These are phyloP conservation scores for Candida montana DNA, from an alignment of 805 yeast species.

Conservation along the genomic window DNA sequence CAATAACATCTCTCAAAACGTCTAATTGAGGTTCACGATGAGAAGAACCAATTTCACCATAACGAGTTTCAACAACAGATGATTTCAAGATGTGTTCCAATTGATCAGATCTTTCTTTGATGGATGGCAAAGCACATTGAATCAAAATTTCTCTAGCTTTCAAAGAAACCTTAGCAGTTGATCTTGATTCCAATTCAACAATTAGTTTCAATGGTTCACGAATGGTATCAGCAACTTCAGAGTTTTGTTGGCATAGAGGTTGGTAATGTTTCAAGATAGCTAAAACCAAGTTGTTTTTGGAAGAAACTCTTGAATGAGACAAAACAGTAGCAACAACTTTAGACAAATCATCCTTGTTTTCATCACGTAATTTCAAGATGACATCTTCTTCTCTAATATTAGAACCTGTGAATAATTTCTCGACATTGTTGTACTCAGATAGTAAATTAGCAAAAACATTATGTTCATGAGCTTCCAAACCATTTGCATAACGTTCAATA, in stretches of 20 bases:
- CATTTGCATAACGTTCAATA: constrained; percentile 64
- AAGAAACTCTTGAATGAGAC: constrained; percentile 90
- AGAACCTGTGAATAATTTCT: constrained; percentile 69
- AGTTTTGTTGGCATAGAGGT: constrained; percentile 67
- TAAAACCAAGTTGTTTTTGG: constrained; percentile 83
- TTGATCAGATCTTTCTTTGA: constrained; percentile 94
- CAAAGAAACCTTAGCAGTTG: constrained; percentile 88
- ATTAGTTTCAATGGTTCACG: constrained; percentile 69
- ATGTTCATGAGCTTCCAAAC: constrained; percentile 81
- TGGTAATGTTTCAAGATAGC: constrained; percentile 83
- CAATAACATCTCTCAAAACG: constrained; percentile 84
- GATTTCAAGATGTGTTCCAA: constrained; percentile 91
- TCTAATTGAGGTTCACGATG: constrained; percentile 80
- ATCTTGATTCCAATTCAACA: constrained; percentile 85
- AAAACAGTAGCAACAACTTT: constrained; percentile 69
- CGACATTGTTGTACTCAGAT: constrained; percentile 71
- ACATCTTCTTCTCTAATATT: constrained; percentile 85
- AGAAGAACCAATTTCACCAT: constrained; percentile 75
- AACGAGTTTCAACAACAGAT: constrained; percentile 82
- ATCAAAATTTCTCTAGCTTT: constrained; percentile 95
- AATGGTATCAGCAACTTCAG: constrained; percentile 62
- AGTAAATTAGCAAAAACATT: constrained; percentile 64
- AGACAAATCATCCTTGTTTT: constrained; percentile 67
- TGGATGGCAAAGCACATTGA: constrained; percentile 94
- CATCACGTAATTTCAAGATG: constrained; percentile 80